Evolutionary conservation across 208 protist species (phyloP).

Genomic region (Leishmania martiniquensis): DNA sequence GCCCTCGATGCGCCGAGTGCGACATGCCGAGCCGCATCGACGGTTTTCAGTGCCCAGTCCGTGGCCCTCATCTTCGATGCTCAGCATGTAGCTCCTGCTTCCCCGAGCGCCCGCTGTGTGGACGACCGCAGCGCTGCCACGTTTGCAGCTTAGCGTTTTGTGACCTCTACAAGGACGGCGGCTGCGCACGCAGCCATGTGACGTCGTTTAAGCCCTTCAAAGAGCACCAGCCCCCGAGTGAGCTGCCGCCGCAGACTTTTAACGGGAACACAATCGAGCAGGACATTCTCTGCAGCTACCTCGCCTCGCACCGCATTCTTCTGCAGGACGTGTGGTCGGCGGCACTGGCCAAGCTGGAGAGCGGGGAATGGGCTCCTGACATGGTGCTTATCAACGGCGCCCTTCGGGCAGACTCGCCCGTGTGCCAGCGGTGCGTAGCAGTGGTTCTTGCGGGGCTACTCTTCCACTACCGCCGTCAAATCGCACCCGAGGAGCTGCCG

Average conservation of each 20-base stretch:
- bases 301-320: slow-evolving; percentile 39
- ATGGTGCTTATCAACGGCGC: slow-evolving; percentile 54
- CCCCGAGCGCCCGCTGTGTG: slow-evolving; percentile 75
- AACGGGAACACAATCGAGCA: slow-evolving; percentile 76
- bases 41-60: slow-evolving; percentile 63
- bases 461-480: slow-evolving; percentile 75
- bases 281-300: slow-evolving; percentile 67
- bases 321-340: slow-evolving; percentile 47
- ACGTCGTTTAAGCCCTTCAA: slow-evolving; percentile 27
- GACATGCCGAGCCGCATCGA: slow-evolving; percentile 50
- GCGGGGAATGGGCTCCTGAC: slow-evolving; percentile 64
- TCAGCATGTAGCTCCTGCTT: slow-evolving; percentile 48
- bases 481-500: slow-evolving; percentile 58
- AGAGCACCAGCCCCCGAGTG: slow-evolving; percentile 12
- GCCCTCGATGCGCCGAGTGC: slow-evolving; percentile 58
- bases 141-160: slow-evolving; percentile 81
- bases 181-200: slow-evolving; percentile 21
- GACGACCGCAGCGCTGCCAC: slow-evolving; percentile 74
- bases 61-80: slow-evolving; percentile 60
- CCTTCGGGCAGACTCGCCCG: slow-evolving; percentile 35
- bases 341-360: slow-evolving; percentile 48
- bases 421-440: slow-evolving; percentile 66
- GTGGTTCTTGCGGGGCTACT: slow-evolving; percentile 68
- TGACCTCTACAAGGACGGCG: slow-evolving; percentile 71
- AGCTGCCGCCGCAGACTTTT: slow-evolving; percentile 59